Evolutionary conservation across 495 filamentous ascomycete species (phyloP).

Genomic region (Aspergillus ellipticus): DNA sequence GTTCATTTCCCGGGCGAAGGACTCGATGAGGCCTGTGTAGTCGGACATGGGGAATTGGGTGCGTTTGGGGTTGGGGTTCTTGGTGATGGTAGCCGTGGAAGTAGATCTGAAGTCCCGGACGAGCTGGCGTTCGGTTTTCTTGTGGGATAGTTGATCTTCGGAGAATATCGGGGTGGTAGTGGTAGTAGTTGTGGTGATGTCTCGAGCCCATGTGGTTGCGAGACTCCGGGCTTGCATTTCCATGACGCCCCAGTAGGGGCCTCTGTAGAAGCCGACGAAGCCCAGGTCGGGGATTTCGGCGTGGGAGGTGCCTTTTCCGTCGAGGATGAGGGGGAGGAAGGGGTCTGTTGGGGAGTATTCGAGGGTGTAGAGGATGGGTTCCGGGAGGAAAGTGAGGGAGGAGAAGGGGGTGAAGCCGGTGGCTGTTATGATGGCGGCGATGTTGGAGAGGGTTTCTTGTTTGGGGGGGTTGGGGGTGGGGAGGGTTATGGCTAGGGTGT

Average conservation of each 20-base stretch:
- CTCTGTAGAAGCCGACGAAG: slow-evolving; percentile 83
- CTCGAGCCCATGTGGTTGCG: slow-evolving; percentile 36
- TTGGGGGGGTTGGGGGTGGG: slow-evolving; percentile 20
- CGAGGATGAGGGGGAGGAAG: slow-evolving; percentile 65
- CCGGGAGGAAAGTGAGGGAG: slow-evolving; percentile 58
- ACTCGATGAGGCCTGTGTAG: slow-evolving; percentile 74
- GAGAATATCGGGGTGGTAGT: neutral
- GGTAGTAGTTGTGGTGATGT: too few relatives aligned
- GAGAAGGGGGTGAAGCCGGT: slow-evolving; percentile 68
- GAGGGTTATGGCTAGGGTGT: slow-evolving; percentile 28
- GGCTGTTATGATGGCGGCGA: slow-evolving; percentile 67
- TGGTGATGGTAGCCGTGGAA: slow-evolving; percentile 19
- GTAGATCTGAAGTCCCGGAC: too few relatives aligned
- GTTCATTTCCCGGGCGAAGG: slow-evolving; percentile 54
- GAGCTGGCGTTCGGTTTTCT: too few relatives aligned
- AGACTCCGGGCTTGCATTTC: slow-evolving; percentile 80
- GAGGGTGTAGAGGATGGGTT: slow-evolving; percentile 50
- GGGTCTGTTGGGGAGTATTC: slow-evolving; percentile 51
- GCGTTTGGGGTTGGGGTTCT: slow-evolving; percentile 34
- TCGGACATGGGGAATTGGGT: slow-evolving; percentile 79
- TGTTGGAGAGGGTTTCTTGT: slow-evolving; percentile 38
- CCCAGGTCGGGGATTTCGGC: slow-evolving; percentile 59
- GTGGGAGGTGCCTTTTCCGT: slow-evolving; percentile 61
- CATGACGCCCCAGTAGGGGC: slow-evolving; percentile 83
- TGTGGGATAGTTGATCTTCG: slow-evolving; percentile 13